Evolutionary conservation across 2,329 filamentous ascomycete genomes (phyloP), one percentile per base, ranked within the genome.

Genomic region (Falciphora oryzae): DNA sequence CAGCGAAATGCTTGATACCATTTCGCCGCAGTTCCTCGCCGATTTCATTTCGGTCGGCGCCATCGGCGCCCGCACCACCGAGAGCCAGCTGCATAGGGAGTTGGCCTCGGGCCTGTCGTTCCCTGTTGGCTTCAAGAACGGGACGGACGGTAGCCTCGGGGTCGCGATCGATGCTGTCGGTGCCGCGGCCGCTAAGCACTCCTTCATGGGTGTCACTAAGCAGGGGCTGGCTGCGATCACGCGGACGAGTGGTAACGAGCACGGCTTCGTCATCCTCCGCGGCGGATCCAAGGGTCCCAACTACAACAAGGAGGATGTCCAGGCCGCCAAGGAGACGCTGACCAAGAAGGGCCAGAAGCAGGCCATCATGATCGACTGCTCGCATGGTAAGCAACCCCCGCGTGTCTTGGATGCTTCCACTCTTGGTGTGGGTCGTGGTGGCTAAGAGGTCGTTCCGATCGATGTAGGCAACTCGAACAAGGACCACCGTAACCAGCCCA

Each of bases 41-140:
- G 95, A 99, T 77, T 79, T 96, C 73, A 84, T 98, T 70, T 96
- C 92, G 53, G 89, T 97, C 16, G 95, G 95, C 65, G 95, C 95
- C 32, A 89, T 99, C 70, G 95, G 95, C 65, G 95, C 95, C n/a
- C 86, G 95, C 67, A 99, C 95, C 27, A 98, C 95, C 2, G 95
- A 99, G 81, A 93, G 89, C 63, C 95, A 99, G 80, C 84, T 98
- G 67, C 95, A 99, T 78, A 89, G 95, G 65, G 95, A 99, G 79
- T 82, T 99, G 68, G 94, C 95, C 28, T 95, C 91, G 63, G 95
- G 95, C 73, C 83, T 98, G 50, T 96, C 91, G 70, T 98, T 97
- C 89, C 95, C 95, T 2, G 93, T 99, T 14, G 95, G 95, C 63
- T 99, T 99, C 90, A 99, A 99, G 86, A 99, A 99, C 78, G 95